Evolutionary conservation across 208 protist genomes (phyloP).

Genomic region (Trypanosoma brucei): DNA sequence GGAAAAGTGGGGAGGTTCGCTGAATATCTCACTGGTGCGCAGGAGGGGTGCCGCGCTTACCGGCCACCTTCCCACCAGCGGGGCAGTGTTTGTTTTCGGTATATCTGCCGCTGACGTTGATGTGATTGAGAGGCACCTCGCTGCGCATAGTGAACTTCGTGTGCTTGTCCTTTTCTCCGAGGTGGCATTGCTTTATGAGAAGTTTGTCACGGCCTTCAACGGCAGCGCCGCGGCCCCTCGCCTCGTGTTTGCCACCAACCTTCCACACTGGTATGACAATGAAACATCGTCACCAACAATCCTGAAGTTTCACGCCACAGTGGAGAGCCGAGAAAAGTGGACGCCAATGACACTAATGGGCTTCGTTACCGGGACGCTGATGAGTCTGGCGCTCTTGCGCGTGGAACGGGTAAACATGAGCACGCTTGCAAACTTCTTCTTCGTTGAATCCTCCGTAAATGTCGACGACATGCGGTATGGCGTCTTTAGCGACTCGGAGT

Average conservation of each 20-base stretch:
- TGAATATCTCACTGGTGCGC: conserved; percentile 2
- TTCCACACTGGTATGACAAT: conserved; percentile 44
- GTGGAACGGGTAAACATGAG: conserved; percentile 17
- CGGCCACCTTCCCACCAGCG: neutral
- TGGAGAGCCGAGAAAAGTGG: neutral
- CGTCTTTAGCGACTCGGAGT: conserved; percentile 9
- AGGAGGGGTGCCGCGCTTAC: neutral
- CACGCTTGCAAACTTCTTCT: conserved; percentile 21
- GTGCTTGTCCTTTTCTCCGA: conserved; percentile 34
- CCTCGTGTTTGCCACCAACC: conserved; percentile 34
- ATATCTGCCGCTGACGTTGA: conserved; percentile 11
- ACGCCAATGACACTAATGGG: conserved; percentile 13
- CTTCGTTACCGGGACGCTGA: conserved; percentile 9
- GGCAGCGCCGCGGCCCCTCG: conserved; percentile 12
- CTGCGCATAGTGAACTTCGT: conserved; percentile 2
- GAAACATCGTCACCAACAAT: conserved; percentile 9
- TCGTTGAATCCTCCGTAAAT: conserved; percentile 12
- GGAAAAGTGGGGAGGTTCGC: conserved; percentile 4
- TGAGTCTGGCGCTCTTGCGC: conserved; percentile 10
- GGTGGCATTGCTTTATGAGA: conserved; percentile 25
- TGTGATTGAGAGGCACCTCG: conserved; percentile 20
- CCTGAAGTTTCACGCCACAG: conserved; percentile 9
- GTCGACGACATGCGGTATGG: conserved; percentile 30
- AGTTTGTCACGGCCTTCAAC: conserved; percentile 24
- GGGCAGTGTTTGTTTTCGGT: conserved; percentile 21